Percentiles rank a stretch among this genome's conserved stretches.
Conservation (phyloP, 495 filamentous ascomycete species). For the Aspergillus coremiiformis region DNA sequence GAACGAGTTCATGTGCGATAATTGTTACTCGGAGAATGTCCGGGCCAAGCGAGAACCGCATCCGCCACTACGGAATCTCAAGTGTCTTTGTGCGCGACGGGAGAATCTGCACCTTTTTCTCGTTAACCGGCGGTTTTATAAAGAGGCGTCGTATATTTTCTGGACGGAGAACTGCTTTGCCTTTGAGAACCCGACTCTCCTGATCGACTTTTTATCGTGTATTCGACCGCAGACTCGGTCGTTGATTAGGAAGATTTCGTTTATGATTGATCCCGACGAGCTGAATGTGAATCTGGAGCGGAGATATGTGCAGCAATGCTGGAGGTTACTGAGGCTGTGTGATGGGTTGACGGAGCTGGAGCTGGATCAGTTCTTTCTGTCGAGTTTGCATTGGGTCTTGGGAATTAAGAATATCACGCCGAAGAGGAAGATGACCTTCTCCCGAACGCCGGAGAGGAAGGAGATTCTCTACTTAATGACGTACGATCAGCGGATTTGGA, state of each 20-base stretch:
- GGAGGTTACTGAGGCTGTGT: constrained; percentile 4
- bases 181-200: constrained; percentile 15
- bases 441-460: not conserved
- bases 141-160: constrained; percentile 22
- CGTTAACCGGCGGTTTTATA: constrained; percentile 16
- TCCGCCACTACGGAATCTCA: constrained; percentile 3
- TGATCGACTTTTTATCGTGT: constrained; percentile 14
- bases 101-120: constrained; percentile 15
- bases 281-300: not conserved
- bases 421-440: not conserved
- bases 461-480: not conserved
- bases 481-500: not conserved
- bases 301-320: not conserved
- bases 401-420: not conserved
- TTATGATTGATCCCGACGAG: not conserved
- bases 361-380: constrained; percentile 8
- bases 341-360: constrained; percentile 11
- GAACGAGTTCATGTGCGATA: constrained; percentile 20
- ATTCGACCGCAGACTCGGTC: constrained; percentile 11
- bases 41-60: not conserved
- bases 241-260: constrained; percentile 10
- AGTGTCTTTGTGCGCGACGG: constrained; percentile 19
- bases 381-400: not conserved
- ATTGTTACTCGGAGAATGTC: constrained; percentile 15
- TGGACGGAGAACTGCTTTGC: constrained; percentile 24